A percentile compares a stretch with the other conserved stretches of the same genome.
These are phyloP conservation scores for Lobosporangium transversale DNA, from an alignment of 192 early-diverging fungal genomes.

Conservation along the genomic window DNA sequence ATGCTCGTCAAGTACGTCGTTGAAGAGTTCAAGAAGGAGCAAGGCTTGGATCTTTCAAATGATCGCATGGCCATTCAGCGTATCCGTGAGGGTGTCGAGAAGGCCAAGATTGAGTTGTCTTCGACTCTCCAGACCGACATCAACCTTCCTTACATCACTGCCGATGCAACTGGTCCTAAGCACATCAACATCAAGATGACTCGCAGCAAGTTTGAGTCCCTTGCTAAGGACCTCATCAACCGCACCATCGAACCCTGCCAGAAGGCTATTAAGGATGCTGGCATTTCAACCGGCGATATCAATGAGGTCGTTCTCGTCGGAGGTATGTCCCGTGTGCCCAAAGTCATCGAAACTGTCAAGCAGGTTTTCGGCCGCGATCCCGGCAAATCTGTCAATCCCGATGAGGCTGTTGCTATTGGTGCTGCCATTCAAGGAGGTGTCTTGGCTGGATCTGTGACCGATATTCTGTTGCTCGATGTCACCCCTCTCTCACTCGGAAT, in stretches of 20 bases:
- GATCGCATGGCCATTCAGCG: conserved; percentile 97
- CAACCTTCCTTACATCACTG: conserved; percentile 97
- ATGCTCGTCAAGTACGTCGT: conserved; percentile 82
- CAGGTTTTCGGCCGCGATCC: conserved; percentile 87
- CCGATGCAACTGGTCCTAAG: conserved; percentile 88
- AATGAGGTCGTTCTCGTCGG: conserved; percentile 96
- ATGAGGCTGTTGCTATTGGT: conserved; percentile 97
- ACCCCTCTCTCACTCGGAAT: conserved; percentile 97
- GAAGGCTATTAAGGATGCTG: conserved; percentile 96
- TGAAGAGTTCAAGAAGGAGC: conserved; percentile 93
- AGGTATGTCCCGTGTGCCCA: conserved; percentile 97
- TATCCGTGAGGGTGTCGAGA: conserved; percentile 96
- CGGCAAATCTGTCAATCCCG: conserved; percentile 94
- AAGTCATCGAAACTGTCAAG: conserved; percentile 91
- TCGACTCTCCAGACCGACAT: conserved; percentile 93
- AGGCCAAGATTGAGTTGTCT: conserved; percentile 98
- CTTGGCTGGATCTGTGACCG: conserved; percentile 89
- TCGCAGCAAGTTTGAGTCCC: conserved; percentile 87
- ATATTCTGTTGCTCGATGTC: conserved; percentile 93
- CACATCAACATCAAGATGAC: conserved; percentile 97
- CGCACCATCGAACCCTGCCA: conserved; percentile 94
- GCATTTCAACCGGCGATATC: conserved; percentile 82
- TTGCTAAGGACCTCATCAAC: conserved; percentile 84
- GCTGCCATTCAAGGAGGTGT: conserved; percentile 98
- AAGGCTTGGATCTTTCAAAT: conserved; percentile 81